These are phyloP conservation scores for Flaveria bidentis DNA, from an alignment of 129 eudicot genomes.

Conservation along the genomic window DNA sequence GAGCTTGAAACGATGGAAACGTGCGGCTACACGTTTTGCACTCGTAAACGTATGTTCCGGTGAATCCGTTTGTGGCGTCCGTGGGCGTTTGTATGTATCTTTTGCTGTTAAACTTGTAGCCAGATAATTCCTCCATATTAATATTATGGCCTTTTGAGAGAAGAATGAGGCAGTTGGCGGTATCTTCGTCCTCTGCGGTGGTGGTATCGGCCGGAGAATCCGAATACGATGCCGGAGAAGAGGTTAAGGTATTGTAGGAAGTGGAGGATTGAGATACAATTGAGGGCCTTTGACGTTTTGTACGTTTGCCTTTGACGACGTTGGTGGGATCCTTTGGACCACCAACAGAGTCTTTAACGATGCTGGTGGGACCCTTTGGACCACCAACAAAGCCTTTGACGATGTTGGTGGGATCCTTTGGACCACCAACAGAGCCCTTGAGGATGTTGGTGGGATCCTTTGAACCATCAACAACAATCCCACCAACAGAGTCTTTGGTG, in stretches of 20 bases:
- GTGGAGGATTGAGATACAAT: conserved; percentile 31
- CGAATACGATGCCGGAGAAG: conserved; percentile 40
- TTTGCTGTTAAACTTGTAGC: conserved; percentile 53
- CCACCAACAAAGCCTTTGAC: not conserved
- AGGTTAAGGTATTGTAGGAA: conserved; percentile 22
- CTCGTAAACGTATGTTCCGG: conserved; percentile 57
- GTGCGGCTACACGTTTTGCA: conserved; percentile 81
- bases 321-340: conserved; percentile 17
- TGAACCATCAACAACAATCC: not conserved
- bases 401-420: not conserved
- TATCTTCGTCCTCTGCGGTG: conserved; percentile 67
- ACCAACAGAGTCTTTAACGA: too few relatives aligned
- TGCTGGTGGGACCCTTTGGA: not conserved
- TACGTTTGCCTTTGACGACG: conserved; percentile 71
- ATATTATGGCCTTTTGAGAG: conserved; percentile 51
- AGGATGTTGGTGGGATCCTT: not conserved
- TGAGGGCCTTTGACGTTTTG: conserved; percentile 73
- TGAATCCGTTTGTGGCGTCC: conserved; percentile 14
- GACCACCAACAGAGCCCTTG: not conserved
- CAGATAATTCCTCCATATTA: not conserved
- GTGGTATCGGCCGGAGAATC: conserved; percentile 23
- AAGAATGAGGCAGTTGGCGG: conserved; percentile 69
- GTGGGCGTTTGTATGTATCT: conserved; percentile 44
- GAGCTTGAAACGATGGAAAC: conserved; percentile 85
- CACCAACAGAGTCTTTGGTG: not conserved